Evolutionary conservation across 495 filamentous ascomycete genomes (phyloP), one percentile per base, ranked within the genome.

Genomic region (Neurospora sp.): DNA sequence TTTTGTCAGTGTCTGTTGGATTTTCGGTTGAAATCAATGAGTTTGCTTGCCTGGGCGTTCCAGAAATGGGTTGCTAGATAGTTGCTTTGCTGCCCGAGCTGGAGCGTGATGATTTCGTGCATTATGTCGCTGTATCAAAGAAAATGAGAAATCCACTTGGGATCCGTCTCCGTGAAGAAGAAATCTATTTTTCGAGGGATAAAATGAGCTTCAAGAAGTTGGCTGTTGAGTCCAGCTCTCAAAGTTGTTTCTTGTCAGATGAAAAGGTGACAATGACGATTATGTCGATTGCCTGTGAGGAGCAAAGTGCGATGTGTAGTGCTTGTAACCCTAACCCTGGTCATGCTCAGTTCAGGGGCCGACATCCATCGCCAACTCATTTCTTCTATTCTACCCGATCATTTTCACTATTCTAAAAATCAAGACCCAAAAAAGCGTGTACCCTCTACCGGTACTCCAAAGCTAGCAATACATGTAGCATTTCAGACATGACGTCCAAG

Each of bases 1-100:
- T 80, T 73, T 46, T 69, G 75, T 72, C 20, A 74, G 39, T 27
- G 41, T 39, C 10, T 70, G 44, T 20, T 14, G 5, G 11, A 14
- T 27, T 39, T 40, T 54, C 35, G 5, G 46, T 10, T 35, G 16
- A 38, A 14, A 20, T 1, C 7, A 46, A 23, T 20, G 48, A 5
- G 12, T n/a, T 14, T 39, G 35, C 75, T 72, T 76, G 81, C 81
- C 85, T 98, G 95, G 38, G 93, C 86, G 77, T 99, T 99, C 96
- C 96, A 99, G 80, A 97, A 98, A 84, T 99, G 96, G 0, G 93
- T 97, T n/a, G 91, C 94, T 38, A 98, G 81, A 77, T 98, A 97
- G 83, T 99, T 99, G 77, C 91, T 92, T 79, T 91, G 90, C 77
- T 97, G 93, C 46, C 96, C 96, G 71, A 98, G 88, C 84, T 99